Evolutionary conservation across 495 filamentous ascomycete genomes (phyloP).

Genomic region (Lasiosphaeriaceae sp.): DNA sequence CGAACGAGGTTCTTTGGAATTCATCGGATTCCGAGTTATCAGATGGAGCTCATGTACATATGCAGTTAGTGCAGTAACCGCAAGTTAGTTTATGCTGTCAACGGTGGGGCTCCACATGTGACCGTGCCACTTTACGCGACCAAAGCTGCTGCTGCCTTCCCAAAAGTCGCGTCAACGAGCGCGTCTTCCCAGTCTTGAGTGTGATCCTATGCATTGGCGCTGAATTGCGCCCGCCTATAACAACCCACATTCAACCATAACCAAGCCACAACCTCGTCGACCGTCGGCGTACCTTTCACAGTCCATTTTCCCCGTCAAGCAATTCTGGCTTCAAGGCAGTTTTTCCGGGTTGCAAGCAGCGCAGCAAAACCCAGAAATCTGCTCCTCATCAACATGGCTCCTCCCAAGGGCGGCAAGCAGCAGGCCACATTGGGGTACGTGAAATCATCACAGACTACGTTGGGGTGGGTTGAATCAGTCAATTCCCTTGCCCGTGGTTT

Average conservation of each 20-base stretch:
- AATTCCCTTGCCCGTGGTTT: background rate
- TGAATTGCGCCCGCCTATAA: background rate
- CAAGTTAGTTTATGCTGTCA: background rate
- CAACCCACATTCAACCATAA: background rate
- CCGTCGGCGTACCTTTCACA: background rate
- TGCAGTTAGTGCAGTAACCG: background rate
- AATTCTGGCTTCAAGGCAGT: background rate
- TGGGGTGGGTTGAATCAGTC: conserved; percentile 62
- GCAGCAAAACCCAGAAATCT: background rate
- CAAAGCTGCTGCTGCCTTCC: conserved; percentile 4
- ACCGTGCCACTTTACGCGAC: conserved; percentile 24
- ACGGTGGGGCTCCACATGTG: conserved; percentile 4
- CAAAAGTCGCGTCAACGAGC: conserved; percentile 20
- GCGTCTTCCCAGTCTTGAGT: conserved; percentile 8
- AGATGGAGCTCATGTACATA: background rate
- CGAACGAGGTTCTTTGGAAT: background rate
- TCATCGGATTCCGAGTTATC: background rate
- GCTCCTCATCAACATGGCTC: conserved; percentile 38
- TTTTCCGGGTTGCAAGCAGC: background rate
- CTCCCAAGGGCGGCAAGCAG: conserved; percentile 41
- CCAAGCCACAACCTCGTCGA: background rate
- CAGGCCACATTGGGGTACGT: conserved; percentile 96
- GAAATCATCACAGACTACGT: conserved; percentile 68
- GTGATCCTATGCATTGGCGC: background rate
- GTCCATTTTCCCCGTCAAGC: background rate